Conservation (phyloP, 2,329 filamentous ascomycete species). For the Drechslera avenae region DNA sequence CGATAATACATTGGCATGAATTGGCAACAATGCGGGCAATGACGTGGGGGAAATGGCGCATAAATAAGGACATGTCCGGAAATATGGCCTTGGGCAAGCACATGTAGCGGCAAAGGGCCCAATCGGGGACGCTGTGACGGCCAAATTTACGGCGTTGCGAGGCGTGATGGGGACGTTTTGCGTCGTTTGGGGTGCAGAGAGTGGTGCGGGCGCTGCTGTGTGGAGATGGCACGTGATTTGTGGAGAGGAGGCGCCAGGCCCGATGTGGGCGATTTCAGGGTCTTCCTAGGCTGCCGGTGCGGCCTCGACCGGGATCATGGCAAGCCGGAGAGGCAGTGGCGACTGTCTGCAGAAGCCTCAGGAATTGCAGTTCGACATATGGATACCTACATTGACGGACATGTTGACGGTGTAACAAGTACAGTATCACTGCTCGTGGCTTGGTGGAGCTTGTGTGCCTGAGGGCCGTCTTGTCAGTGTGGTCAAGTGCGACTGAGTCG, state of each 20-base stretch:
- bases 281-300: neutral
- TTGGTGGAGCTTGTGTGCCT: too few relatives aligned
- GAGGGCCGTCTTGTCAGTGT: too few relatives aligned
- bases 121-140: too few relatives aligned
- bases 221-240: neutral
- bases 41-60: too few relatives aligned
- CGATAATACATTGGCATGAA: too few relatives aligned
- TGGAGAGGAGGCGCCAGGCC: constrained; percentile 2
- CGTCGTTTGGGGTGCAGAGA: too few relatives aligned
- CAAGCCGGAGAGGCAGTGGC: neutral
- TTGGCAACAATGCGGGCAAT: too few relatives aligned
- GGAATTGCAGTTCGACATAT: neutral
- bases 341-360: neutral
- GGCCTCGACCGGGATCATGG: constrained; percentile 2
- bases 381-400: neutral
- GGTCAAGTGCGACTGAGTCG: neutral
- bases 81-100: too few relatives aligned
- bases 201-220: neutral
- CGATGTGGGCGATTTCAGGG: constrained; percentile 3
- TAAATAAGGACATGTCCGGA: too few relatives aligned
- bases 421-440: neutral
- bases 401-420: neutral
- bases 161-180: too few relatives aligned
- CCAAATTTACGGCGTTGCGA: too few relatives aligned
- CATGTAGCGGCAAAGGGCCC: too few relatives aligned